Percentiles rank a stretch among this genome's conserved stretches.
These are phyloP conservation scores for Jatropha curcas DNA, from an alignment of 345 rosid genomes.

Conservation along the genomic window DNA sequence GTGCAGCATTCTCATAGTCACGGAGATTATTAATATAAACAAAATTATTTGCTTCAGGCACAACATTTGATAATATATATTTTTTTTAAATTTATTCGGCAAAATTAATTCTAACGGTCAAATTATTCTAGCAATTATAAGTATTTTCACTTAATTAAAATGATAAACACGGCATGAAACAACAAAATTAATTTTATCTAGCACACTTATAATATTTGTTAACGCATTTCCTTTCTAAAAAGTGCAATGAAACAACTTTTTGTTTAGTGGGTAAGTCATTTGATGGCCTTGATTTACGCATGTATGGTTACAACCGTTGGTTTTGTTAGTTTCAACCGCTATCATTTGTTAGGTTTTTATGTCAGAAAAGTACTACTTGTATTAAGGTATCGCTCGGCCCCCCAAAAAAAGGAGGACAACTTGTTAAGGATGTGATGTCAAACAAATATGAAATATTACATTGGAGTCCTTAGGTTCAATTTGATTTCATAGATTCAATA, in stretches of 20 bases:
- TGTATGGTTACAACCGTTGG: constrained; percentile 8
- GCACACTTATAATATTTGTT: too few species aligned
- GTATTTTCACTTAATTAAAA: too few species aligned
- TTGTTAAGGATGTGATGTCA: not conserved
- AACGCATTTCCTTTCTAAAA: too few species aligned
- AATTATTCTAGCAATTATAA: too few species aligned
- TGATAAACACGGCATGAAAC: too few species aligned
- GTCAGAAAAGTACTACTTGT: not conserved
- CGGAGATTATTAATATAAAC: not conserved
- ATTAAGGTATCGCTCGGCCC: not conserved
- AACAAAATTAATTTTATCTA: too few species aligned
- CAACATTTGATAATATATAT: too few species aligned
- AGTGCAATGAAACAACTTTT: not conserved
- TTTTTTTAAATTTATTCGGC: too few species aligned
- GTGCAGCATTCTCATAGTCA: not conserved
- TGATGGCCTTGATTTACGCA: not conserved
- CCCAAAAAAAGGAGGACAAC: not conserved
- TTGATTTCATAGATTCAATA: too few species aligned
- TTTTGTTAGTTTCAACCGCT: constrained; percentile 2
- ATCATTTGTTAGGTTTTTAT: not conserved
- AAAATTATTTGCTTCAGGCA: too few species aligned
- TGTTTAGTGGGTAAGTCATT: not conserved
- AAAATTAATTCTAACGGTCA: too few species aligned
- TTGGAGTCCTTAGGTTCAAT: not conserved
- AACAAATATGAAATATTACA: too few species aligned